A percentile compares a stretch with the other conserved stretches of the same genome.
These are phyloP conservation scores for Jaapia argillacea DNA, from an alignment of 768 basidiomycete species.

Conservation along the genomic window DNA sequence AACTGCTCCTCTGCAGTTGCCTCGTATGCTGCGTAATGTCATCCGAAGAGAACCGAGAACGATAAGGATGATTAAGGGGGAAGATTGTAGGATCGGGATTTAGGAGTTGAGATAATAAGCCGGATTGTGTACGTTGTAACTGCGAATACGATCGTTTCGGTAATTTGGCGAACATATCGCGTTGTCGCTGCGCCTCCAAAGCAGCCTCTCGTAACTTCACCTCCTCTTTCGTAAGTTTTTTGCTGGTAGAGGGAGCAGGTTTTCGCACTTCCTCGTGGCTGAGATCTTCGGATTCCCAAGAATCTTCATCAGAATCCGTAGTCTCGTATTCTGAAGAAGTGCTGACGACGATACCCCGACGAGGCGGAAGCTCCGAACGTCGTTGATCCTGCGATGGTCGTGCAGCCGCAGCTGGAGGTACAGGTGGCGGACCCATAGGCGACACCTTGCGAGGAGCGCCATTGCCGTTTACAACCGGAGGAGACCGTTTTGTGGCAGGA, in stretches of 20 bases:
- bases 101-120: conserved; percentile 58
- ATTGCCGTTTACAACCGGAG: too few relatives aligned
- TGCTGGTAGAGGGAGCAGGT: too few relatives aligned
- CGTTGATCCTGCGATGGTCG: background rate
- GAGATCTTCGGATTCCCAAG: conserved; percentile 53
- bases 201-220: conserved; percentile 40
- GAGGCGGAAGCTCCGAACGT: conserved; percentile 6
- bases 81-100: conserved; percentile 60
- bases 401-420: background rate
- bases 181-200: conserved; percentile 50
- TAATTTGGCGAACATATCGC: conserved; percentile 66
- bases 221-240: conserved; percentile 12
- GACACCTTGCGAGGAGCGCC: too few relatives aligned
- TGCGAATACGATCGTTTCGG: conserved; percentile 58
- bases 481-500: too few relatives aligned
- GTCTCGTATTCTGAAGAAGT: conserved; percentile 41
- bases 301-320: conserved; percentile 40
- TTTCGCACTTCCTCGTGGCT: conserved; percentile 28
- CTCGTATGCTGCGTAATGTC: conserved; percentile 29
- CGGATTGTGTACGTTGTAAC: conserved; percentile 40
- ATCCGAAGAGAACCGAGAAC: conserved; percentile 36
- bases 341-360: conserved; percentile 34
- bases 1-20: conserved; percentile 11
- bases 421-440: conserved; percentile 6
- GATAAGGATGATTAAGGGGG: conserved; percentile 50